A percentile compares a stretch with the other conserved stretches of the same genome.
Conservation (phyloP, 1,284 basidiomycete species). For the Leccinum pallidistipes region DNA sequence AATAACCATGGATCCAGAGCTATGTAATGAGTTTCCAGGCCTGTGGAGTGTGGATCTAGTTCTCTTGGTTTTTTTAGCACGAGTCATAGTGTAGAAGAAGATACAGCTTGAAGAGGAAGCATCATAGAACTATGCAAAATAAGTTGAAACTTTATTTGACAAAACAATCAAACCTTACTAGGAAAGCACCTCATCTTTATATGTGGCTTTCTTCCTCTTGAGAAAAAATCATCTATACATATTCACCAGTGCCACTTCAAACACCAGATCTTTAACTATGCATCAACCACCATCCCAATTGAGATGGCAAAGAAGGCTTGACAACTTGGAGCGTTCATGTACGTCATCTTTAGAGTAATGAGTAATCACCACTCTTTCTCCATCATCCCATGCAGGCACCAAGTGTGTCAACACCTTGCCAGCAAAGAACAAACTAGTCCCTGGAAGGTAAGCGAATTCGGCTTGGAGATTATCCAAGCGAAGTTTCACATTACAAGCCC, state of each 20-base stretch:
- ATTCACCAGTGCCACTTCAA: not conserved
- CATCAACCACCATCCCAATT: not conserved
- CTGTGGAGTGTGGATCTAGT: not conserved
- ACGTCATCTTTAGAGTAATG: constrained; percentile 15
- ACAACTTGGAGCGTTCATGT: constrained; percentile 3
- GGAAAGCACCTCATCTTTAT: not conserved
- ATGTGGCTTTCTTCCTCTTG: not conserved
- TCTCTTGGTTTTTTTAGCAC: not conserved
- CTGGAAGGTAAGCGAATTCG: constrained; percentile 6
- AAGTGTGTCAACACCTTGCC: not conserved
- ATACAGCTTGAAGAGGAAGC: not conserved
- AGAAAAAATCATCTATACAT: not conserved
- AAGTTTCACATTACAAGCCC: not conserved
- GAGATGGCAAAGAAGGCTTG: constrained; percentile 1
- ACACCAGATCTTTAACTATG: not conserved
- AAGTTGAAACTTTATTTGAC: not conserved
- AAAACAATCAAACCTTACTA: not conserved
- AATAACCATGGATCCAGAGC: not conserved
- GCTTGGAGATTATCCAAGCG: constrained; percentile 2
- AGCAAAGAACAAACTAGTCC: not conserved
- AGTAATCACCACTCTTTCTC: constrained; percentile 6
- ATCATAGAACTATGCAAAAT: not conserved
- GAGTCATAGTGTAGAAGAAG: not conserved
- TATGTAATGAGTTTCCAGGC: too few species aligned
- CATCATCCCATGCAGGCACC: not conserved